Evolutionary conservation across 805 yeast species (phyloP).

Genomic region (Yarrowia yakushimensis): DNA sequence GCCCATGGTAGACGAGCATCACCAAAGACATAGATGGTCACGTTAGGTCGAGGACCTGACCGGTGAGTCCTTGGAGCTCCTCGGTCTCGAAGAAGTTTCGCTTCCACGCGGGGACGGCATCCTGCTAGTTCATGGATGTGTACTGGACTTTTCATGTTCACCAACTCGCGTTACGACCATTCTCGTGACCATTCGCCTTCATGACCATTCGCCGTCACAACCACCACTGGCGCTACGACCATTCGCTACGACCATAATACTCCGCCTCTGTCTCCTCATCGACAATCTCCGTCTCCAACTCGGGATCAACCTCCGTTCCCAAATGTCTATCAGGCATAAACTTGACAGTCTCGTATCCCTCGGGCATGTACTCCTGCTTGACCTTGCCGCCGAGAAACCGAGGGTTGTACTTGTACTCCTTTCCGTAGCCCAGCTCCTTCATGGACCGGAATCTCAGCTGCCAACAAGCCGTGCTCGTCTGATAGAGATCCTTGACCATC

Average conservation of each 20-base stretch:
- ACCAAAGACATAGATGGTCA: constrained; percentile 99
- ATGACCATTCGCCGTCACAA: no score
- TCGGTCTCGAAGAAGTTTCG: constrained; percentile 99
- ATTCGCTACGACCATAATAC: no score
- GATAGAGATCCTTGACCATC: constrained; percentile 57
- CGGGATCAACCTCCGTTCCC: constrained; percentile 31
- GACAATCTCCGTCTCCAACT: background rate
- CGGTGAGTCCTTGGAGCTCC: constrained; percentile 99
- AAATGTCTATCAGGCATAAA: constrained; percentile 49
- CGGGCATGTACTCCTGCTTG: constrained; percentile 66
- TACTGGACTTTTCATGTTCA: no score
- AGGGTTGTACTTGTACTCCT: constrained; percentile 87
- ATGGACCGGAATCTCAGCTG: constrained; percentile 67
- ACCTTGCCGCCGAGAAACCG: constrained; percentile 68
- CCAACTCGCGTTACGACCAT: no score
- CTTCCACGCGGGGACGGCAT: no score
- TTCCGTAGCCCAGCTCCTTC: constrained; percentile 83
- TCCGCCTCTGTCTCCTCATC: constrained; percentile 7
- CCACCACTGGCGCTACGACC: no score
- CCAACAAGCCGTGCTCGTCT: constrained; percentile 55
- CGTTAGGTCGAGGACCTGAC: constrained; percentile 99
- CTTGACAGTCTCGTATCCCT: constrained; percentile 46
- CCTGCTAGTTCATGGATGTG: no score
- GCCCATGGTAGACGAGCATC: no score
- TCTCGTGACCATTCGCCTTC: no score